These are phyloP conservation scores for Scheffersomyces titani DNA, from an alignment of 1,139 yeast species.

Conservation along the genomic window DNA sequence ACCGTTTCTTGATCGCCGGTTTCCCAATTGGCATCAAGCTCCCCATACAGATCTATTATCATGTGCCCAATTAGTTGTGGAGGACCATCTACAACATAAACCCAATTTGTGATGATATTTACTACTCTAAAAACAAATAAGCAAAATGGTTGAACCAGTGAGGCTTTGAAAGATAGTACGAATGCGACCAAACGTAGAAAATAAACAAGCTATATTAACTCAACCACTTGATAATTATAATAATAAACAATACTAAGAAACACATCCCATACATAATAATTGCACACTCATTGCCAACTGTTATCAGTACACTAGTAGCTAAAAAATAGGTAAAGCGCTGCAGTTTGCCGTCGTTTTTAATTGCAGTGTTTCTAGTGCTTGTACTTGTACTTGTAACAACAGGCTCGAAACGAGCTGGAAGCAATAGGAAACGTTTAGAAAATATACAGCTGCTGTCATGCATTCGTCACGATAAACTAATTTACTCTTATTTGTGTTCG, in stretches of 20 bases:
- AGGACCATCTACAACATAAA: not conserved
- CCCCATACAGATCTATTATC: not conserved
- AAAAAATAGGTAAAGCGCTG: not conserved
- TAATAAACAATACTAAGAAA: too few relatives aligned
- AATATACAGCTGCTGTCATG: not conserved
- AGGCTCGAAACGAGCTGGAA: not conserved
- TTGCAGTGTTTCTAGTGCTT: not conserved
- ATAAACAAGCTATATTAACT: not conserved
- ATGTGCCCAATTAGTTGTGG: not conserved
- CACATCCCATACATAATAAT: not conserved
- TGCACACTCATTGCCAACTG: not conserved
- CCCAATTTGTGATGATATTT: not conserved
- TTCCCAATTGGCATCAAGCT: not conserved
- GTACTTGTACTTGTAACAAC: too few relatives aligned
- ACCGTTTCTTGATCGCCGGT: not conserved
- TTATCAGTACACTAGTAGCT: not conserved
- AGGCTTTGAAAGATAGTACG: not conserved
- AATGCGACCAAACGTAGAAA: not conserved
- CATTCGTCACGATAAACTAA: not conserved
- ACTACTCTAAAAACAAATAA: not conserved
- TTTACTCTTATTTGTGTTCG: slow-evolving; percentile 16
- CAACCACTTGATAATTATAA: not conserved
- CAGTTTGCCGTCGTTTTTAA: not conserved
- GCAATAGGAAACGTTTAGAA: not conserved
- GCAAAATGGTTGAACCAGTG: not conserved